Percentiles rank a stretch among this genome's conserved stretches.
These are phyloP conservation scores for Cytauxzoon felis DNA, from an alignment of 169 alveolate species.

Conservation along the genomic window DNA sequence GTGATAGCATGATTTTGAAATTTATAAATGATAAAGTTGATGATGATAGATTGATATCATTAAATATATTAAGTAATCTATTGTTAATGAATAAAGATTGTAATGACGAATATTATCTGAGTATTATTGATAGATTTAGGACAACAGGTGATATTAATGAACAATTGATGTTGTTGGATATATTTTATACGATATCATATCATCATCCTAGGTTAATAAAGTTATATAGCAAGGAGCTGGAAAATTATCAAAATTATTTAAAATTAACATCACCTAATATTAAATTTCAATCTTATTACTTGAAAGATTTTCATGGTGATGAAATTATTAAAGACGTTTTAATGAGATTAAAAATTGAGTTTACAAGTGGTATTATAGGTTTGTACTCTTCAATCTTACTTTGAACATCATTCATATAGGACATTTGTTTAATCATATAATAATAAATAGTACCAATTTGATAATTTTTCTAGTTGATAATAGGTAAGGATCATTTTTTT, in stretches of 20 bases:
- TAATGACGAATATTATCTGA: neutral
- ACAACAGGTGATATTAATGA: neutral
- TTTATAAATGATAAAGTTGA: too few relatives aligned
- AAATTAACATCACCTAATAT: slow-evolving; percentile 23
- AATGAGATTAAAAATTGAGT: slow-evolving; percentile 12
- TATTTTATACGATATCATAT: neutral
- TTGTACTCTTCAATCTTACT: too few relatives aligned
- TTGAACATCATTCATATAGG: slow-evolving; percentile 3
- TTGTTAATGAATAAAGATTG: neutral
- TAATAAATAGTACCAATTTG: slow-evolving; percentile 25
- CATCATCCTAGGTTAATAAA: neutral
- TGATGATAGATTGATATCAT: too few relatives aligned
- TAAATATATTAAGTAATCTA: too few relatives aligned
- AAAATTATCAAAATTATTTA: slow-evolving; percentile 24
- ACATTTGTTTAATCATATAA: slow-evolving; percentile 41
- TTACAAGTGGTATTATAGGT: slow-evolving; percentile 53
- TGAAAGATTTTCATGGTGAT: slow-evolving; percentile 3
- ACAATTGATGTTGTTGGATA: slow-evolving; percentile 21
- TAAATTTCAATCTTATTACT: slow-evolving; percentile 1
- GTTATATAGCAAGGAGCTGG: neutral
- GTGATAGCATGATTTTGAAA: too few relatives aligned
- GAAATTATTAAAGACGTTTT: neutral
- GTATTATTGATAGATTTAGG: slow-evolving; percentile 4
- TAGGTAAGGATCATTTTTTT: neutral
- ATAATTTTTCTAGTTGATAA: slow-evolving; percentile 8